These are phyloP conservation scores for Herpetomonas tarakana DNA, from an alignment of 208 protist species.

Conservation along the genomic window DNA sequence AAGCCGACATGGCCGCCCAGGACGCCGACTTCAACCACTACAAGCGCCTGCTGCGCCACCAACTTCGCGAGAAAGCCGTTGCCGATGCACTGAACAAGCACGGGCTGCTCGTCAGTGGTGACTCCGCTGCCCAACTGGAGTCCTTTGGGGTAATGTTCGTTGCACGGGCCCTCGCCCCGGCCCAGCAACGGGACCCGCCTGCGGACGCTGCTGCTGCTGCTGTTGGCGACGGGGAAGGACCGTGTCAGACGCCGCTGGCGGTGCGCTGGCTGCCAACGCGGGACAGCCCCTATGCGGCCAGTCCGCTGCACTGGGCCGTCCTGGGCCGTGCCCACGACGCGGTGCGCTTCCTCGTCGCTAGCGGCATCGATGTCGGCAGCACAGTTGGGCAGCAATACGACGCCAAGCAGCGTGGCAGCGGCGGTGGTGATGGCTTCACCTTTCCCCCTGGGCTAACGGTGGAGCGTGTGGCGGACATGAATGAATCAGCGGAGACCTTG, in stretches of 20 bases:
- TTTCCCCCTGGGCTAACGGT: conserved; percentile 28
- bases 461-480: conserved; percentile 34
- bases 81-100: conserved; percentile 19
- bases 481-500: conserved; percentile 44
- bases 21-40: conserved; percentile 29
- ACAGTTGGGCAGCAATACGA: conserved; percentile 11
- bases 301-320: conserved; percentile 80
- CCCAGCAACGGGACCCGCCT: not conserved
- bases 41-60: conserved; percentile 24
- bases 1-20: conserved; percentile 18
- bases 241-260: conserved; percentile 7
- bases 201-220: no score
- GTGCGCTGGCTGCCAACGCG: conserved; percentile 61
- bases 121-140: conserved; percentile 23
- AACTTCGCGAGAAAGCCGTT: conserved; percentile 24
- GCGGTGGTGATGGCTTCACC: not conserved
- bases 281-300: conserved; percentile 41
- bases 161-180: not conserved
- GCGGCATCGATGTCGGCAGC: conserved; percentile 37
- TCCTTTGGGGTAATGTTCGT: conserved; percentile 40
- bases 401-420: no score
- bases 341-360: conserved; percentile 51
- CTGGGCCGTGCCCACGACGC: conserved; percentile 51
- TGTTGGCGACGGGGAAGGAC: no score
- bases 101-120: conserved; percentile 27